Base-by-base conservation (phyloP, 495 filamentous ascomycete genomes). In the Talaromyces nanjingensis region DNA sequence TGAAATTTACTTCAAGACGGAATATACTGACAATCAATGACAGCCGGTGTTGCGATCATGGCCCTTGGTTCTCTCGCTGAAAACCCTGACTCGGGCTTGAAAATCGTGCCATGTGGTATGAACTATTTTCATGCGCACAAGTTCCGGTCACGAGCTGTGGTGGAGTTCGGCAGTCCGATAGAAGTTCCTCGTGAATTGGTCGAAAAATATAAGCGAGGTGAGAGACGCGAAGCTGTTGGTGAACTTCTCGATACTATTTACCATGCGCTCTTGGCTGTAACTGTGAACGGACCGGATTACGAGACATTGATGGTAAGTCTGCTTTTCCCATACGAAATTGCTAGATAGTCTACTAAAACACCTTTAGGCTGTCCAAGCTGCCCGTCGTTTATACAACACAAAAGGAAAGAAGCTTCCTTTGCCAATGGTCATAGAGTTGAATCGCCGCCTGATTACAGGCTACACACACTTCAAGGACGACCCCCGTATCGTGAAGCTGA, bases 121-220 rank as follows among this genome's bases (percentile, higher is more conserved):
- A 99, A 99, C 71, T 99, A 99, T 75, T 99, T 99, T 77, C 94
- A 99, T 75, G 90, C 94, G 4, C 94, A 99, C 77, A 99, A 98
- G 73, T 99, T 99, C 76, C 87, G 94, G 18, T 99, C 94, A 58
- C 84, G 94, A 71, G 96, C 96, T 42, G 94, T 99, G 2, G 86
- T 99, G 64, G 94, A 99, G 68, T 99, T 99, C 72, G 94, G 96
- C 22, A 86, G 82, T 27, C 92, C 94, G 3, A 81, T 98, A 37
- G 89, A 96, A 63, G 85, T 97, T 8, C 89, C 91, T 1, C 75
- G 73, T 27, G 89, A 96, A 67, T 76, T 97, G 4, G 92, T 97
- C 3, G 84, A 96, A 31, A 83, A 90, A 73, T 99, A 93, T 78
- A 90, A 86, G 71, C 84, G 79, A 58, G 91, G 91, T 29, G 84